These are phyloP conservation scores for Fusarium sororula DNA, from an alignment of 2,329 filamentous ascomycete genomes.

Conservation along the genomic window DNA sequence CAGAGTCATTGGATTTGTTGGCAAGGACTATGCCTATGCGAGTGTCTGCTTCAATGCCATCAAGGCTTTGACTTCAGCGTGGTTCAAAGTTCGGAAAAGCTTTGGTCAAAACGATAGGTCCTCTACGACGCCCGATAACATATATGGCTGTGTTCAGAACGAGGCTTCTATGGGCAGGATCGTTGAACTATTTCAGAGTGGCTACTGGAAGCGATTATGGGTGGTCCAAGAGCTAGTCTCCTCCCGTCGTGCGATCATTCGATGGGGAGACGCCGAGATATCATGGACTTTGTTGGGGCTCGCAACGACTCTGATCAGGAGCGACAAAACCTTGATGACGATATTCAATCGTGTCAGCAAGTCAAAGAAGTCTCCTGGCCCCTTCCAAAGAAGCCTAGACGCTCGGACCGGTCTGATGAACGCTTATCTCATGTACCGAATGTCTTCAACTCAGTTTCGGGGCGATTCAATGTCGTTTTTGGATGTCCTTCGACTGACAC, in stretches of 20 bases:
- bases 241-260: background rate
- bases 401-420: background rate
- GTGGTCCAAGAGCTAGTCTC: background rate
- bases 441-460: background rate
- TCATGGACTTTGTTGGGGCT: background rate
- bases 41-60: background rate
- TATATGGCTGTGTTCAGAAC: background rate
- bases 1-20: background rate
- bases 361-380: background rate
- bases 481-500: background rate
- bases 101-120: no score
- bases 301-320: background rate
- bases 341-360: background rate
- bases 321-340: background rate
- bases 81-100: background rate
- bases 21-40: background rate
- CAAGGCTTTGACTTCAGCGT: background rate
- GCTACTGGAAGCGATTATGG: background rate
- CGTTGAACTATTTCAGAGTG: background rate
- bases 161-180: background rate
- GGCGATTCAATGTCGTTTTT: background rate
- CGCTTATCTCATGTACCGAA: background rate
- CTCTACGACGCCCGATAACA: background rate
- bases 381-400: background rate
- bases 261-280: background rate